Evolutionary conservation across 768 basidiomycete species (phyloP).

Genomic region (Boletus bicolor): DNA sequence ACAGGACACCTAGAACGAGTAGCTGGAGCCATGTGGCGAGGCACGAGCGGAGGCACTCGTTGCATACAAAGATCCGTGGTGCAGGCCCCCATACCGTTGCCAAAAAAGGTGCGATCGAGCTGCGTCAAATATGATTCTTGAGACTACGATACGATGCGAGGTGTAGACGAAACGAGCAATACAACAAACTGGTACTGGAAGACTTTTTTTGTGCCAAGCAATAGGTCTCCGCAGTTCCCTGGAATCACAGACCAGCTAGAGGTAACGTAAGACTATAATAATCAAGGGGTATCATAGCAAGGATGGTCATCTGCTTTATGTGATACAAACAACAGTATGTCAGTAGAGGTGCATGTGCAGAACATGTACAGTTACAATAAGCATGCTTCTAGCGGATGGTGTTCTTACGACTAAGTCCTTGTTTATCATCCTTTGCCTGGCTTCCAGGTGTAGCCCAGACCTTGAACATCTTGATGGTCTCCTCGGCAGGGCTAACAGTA

Average conservation of each 20-base stretch:
- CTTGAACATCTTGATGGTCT: constrained; percentile 73
- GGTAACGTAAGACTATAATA: constrained; percentile 10
- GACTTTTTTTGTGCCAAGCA: background rate
- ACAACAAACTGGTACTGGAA: no score
- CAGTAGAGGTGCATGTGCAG: constrained; percentile 7
- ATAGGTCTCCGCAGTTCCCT: background rate
- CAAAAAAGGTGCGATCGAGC: no score
- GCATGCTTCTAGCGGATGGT: constrained; percentile 24
- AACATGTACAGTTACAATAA: background rate
- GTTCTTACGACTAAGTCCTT: constrained; percentile 23
- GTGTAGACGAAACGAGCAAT: no score
- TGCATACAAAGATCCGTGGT: no score
- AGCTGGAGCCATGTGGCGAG: no score
- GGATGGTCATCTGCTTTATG: background rate
- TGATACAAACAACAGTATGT: constrained; percentile 7
- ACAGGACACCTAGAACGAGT: no score
- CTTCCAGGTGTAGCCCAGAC: constrained; percentile 46
- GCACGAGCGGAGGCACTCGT: no score
- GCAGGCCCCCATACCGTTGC: no score
- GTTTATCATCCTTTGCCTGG: constrained; percentile 16
- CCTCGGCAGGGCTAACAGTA: constrained; percentile 60
- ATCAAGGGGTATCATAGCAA: constrained; percentile 10
- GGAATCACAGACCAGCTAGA: background rate
- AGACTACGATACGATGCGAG: no score
- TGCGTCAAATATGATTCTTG: no score